These are phyloP conservation scores for Oropetium thomaeum DNA, from an alignment of 176 grass and related monocot genomes.

Conservation along the genomic window DNA sequence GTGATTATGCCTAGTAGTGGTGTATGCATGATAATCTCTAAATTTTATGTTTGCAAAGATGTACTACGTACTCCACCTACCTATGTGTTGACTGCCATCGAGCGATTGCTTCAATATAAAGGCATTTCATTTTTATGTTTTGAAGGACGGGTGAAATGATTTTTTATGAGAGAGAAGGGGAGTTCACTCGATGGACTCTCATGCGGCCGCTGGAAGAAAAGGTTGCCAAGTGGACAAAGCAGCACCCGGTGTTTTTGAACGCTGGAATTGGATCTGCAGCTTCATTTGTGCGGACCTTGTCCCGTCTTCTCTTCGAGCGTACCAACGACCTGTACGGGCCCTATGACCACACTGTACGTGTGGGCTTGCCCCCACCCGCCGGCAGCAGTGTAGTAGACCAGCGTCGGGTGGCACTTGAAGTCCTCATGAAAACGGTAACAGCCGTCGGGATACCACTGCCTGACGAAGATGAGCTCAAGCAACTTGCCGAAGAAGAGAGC, in stretches of 20 bases:
- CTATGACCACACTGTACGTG: background rate
- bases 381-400: background rate
- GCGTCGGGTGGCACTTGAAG: background rate
- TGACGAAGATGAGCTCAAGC: background rate
- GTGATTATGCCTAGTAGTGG: no score
- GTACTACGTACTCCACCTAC: no score
- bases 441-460: background rate
- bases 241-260: background rate
- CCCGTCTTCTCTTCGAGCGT: background rate
- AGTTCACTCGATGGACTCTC: no score
- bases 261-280: background rate
- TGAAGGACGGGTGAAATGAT: no score
- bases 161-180: no score
- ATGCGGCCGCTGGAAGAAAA: background rate
- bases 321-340: background rate
- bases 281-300: background rate
- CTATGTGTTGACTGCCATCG: no score
- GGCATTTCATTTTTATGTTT: no score
- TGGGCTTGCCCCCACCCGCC: background rate
- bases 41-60: no score
- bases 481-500: background rate
- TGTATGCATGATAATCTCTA: no score
- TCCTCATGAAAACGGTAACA: background rate
- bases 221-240: background rate
- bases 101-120: no score